Conservation (phyloP, 305 asterid species). For the Coffea humblotiana region DNA sequence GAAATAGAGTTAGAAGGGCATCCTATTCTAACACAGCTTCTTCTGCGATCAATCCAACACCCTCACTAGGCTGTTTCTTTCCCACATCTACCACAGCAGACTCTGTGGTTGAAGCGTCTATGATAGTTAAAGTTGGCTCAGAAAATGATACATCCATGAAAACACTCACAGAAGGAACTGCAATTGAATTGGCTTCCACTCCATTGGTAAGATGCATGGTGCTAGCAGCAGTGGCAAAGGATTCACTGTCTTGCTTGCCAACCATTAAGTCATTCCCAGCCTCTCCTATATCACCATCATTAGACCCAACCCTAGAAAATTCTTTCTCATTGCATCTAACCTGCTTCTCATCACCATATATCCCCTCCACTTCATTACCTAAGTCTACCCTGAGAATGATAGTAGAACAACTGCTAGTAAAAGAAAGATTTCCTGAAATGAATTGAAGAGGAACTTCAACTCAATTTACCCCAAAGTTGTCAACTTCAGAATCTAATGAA, state of each 20-base stretch:
- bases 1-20: background rate
- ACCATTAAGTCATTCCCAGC: background rate
- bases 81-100: constrained; percentile 8
- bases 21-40: background rate
- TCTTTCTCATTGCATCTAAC: background rate
- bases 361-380: constrained; percentile 3
- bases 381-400: background rate
- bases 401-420: constrained; percentile 9
- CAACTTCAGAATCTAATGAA: background rate
- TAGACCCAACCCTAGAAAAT: background rate
- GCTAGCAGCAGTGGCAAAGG: constrained; percentile 6
- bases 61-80: constrained; percentile 5
- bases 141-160: background rate
- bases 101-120: constrained; percentile 1
- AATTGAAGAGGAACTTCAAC: constrained; percentile 5
- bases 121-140: constrained; percentile 1
- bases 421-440: constrained; percentile 1
- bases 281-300: constrained; percentile 1
- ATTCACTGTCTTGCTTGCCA: background rate
- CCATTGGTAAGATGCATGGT: background rate
- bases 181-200: background rate
- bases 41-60: constrained; percentile 9
- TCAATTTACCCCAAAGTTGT: constrained; percentile 4
- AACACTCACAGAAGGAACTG: background rate
- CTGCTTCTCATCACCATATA: background rate